A percentile compares a stretch with the other conserved stretches of the same genome.
Conservation (phyloP, 768 basidiomycete species). For the Auricularia auricula-judae region DNA sequence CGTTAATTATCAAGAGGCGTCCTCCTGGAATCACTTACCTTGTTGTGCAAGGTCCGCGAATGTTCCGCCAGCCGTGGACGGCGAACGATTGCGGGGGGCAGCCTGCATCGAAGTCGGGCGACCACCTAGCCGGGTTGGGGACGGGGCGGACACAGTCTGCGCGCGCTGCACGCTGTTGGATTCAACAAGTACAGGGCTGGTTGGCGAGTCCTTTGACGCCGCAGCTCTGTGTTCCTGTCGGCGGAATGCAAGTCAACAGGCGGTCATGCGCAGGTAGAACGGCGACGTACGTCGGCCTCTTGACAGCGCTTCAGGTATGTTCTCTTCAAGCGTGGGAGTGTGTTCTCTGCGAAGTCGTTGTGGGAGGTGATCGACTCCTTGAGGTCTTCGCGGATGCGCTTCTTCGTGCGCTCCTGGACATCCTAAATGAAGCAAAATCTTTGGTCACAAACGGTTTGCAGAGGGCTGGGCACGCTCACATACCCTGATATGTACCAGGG, state of each 20-base stretch:
- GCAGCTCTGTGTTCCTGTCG: slow-evolving; percentile 55
- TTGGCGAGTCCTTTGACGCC: slow-evolving; percentile 25
- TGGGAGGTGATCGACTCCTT: slow-evolving; percentile 70
- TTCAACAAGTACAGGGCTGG: slow-evolving; percentile 21
- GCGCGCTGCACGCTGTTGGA: slow-evolving; percentile 20
- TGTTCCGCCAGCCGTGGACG: slow-evolving; percentile 60
- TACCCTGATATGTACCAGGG: slow-evolving; percentile 59
- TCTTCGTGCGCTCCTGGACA: slow-evolving; percentile 83
- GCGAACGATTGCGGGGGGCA: slow-evolving; percentile 55
- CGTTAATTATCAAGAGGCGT: not conserved
- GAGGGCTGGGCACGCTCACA: slow-evolving; percentile 1
- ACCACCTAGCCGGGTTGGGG: slow-evolving; percentile 59
- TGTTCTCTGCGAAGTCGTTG: slow-evolving; percentile 67
- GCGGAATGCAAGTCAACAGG: not conserved
- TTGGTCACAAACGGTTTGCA: not conserved
- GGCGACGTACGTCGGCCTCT: slow-evolving; percentile 65
- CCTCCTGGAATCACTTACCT: slow-evolving; percentile 27
- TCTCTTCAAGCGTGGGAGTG: slow-evolving; percentile 72
- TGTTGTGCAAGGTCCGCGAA: slow-evolving; percentile 85
- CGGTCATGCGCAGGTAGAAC: not conserved
- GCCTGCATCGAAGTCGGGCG: slow-evolving; percentile 52
- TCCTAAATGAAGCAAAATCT: slow-evolving; percentile 36
- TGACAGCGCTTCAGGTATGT: slow-evolving; percentile 75
- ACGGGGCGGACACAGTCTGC: slow-evolving; percentile 47
- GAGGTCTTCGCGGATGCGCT: slow-evolving; percentile 83